Evolutionary conservation across 352 stramenopile genomes (phyloP).

Genomic region (Pythium plurisporium): DNA sequence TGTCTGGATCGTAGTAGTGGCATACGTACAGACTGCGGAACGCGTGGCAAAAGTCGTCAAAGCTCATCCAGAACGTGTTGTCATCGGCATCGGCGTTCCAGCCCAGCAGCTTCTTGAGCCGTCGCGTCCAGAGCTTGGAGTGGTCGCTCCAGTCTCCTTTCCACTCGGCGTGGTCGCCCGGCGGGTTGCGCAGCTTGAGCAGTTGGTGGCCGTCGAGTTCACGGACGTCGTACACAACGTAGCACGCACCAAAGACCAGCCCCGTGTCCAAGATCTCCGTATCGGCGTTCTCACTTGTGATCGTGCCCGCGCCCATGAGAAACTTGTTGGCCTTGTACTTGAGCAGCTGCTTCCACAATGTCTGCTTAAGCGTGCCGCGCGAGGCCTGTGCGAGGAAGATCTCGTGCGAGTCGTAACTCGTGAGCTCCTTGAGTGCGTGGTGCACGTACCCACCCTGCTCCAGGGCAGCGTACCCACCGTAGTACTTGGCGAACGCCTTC

Average conservation of each 20-base stretch:
- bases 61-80: constrained; percentile 95
- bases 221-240: constrained; percentile 89
- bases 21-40: constrained; percentile 92
- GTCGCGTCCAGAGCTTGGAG: constrained; percentile 88
- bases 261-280: constrained; percentile 87
- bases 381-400: constrained; percentile 82
- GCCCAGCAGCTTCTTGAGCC: constrained; percentile 76
- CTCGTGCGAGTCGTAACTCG: constrained; percentile 84
- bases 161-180: constrained; percentile 90
- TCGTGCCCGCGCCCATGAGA: constrained; percentile 86
- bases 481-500: constrained; percentile 92
- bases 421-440: constrained; percentile 85
- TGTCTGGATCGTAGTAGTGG: constrained; percentile 88
- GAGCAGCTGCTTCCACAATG: constrained; percentile 88
- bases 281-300: constrained; percentile 80
- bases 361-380: constrained; percentile 82
- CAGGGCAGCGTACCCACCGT: constrained; percentile 82
- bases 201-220: constrained; percentile 84
- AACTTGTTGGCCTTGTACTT: constrained; percentile 86
- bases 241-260: constrained; percentile 88
- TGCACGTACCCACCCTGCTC: constrained; percentile 88
- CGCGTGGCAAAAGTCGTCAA: constrained; percentile 91
- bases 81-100: constrained; percentile 66
- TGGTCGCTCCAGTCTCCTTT: constrained; percentile 92
- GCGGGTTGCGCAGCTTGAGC: constrained; percentile 89